Evolutionary conservation across 441 rosid genomes (phyloP).

Genomic region (Macaranga tanarius): DNA sequence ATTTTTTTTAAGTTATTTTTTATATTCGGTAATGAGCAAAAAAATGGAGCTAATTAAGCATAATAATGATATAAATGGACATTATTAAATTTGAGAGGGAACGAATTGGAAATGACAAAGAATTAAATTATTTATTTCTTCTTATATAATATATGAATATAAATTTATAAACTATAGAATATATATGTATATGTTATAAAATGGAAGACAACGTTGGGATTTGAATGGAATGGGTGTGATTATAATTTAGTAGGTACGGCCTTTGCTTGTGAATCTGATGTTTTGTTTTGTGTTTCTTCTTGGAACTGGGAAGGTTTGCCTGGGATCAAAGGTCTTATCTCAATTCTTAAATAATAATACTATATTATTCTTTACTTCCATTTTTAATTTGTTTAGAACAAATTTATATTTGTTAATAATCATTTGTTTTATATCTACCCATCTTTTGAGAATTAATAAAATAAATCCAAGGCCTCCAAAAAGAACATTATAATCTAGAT

Average conservation of each 20-base stretch:
- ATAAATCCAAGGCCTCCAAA: too few species aligned
- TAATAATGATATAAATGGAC: background rate
- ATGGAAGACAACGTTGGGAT: constrained; percentile 8
- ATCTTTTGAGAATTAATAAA: too few species aligned
- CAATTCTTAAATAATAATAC: background rate
- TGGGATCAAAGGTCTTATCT: constrained; percentile 9
- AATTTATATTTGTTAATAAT: too few species aligned
- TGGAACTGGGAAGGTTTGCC: constrained; percentile 21
- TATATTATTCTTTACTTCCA: too few species aligned
- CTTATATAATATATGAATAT: too few species aligned
- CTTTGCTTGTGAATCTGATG: background rate
- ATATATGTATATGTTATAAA: too few species aligned
- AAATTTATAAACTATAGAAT: too few species aligned
- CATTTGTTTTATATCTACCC: too few species aligned
- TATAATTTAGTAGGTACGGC: background rate
- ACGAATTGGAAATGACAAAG: constrained; percentile 1
- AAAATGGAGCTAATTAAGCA: background rate
- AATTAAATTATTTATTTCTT: background rate
- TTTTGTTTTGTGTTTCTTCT: constrained; percentile 16
- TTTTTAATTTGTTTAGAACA: too few species aligned
- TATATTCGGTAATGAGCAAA: too few species aligned
- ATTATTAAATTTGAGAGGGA: background rate
- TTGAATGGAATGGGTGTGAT: background rate
- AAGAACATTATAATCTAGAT: too few species aligned
- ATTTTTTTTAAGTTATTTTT: too few species aligned